A percentile compares a stretch with the other conserved stretches of the same genome.
Conservation (phyloP, 2,329 filamentous ascomycete genomes). For the Orbilia javanica region DNA sequence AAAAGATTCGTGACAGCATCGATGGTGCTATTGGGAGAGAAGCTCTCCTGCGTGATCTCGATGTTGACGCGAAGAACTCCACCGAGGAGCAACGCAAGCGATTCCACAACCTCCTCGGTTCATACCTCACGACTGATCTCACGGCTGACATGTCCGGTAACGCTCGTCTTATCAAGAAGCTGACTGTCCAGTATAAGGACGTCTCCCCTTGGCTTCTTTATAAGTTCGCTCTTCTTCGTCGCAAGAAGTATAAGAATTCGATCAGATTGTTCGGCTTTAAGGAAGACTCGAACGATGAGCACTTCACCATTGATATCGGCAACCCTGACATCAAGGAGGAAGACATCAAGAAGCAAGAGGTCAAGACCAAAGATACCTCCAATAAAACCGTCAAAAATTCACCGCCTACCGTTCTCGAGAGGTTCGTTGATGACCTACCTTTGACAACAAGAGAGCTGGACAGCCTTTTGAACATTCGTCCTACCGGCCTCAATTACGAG, state of each 20-base stretch:
- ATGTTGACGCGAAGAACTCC: slow-evolving; percentile 33
- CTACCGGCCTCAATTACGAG: too few relatives aligned
- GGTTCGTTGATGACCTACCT: too few relatives aligned
- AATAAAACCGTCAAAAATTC: too few relatives aligned
- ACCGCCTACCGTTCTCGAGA: too few relatives aligned
- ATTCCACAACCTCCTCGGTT: slow-evolving; percentile 26
- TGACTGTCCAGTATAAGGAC: slow-evolving; percentile 11
- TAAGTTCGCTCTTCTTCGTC: slow-evolving; percentile 37
- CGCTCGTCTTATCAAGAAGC: background rate
- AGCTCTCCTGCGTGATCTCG: slow-evolving; percentile 7
- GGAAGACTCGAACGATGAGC: background rate
- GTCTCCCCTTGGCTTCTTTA: slow-evolving; percentile 45
- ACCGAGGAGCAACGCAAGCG: slow-evolving; percentile 20
- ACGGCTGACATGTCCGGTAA: background rate
- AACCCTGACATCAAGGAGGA: background rate
- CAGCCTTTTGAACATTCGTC: too few relatives aligned
- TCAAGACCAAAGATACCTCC: too few relatives aligned
- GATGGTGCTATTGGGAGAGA: slow-evolving; percentile 4
- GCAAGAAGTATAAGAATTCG: slow-evolving; percentile 24
- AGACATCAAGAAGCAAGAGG: too few relatives aligned
- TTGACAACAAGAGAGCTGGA: too few relatives aligned
- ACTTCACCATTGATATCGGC: slow-evolving; percentile 4
- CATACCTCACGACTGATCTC: slow-evolving; percentile 6
- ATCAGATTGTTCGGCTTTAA: background rate
- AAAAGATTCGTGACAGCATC: slow-evolving; percentile 16